Conservation (phyloP, 257 asterid species). For the Jasminum sambac region DNA sequence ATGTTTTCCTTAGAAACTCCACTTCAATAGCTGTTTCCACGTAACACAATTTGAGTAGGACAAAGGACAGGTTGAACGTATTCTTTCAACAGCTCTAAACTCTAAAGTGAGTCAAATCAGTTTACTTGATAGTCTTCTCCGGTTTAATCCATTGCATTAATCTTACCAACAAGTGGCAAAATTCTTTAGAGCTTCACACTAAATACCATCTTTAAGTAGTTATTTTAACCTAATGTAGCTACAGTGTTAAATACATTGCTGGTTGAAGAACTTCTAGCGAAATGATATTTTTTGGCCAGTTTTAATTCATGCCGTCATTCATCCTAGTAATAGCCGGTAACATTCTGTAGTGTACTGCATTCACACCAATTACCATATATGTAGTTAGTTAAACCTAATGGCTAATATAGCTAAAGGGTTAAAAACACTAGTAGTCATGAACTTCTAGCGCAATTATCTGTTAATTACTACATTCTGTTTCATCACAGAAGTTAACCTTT, state of each 20-base stretch:
- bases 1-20: neutral
- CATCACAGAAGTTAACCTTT: neutral
- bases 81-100: neutral
- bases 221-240: constrained; percentile 4
- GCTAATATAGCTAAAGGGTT: too few species aligned
- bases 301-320: too few species aligned
- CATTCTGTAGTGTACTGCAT: too few species aligned
- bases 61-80: neutral
- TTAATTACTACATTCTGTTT: neutral
- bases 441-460: too few species aligned
- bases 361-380: too few species aligned
- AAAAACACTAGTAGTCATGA: too few species aligned
- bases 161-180: constrained; percentile 1
- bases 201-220: neutral
- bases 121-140: neutral
- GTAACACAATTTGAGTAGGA: neutral
- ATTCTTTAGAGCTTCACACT: neutral
- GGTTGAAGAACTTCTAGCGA: neutral
- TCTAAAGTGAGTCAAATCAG: neutral
- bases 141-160: constrained; percentile 5
- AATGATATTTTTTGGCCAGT: neutral
- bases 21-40: neutral
- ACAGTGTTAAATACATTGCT: neutral
- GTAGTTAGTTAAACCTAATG: too few species aligned
- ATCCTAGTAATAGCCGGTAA: too few species aligned